Conservation (phyloP, 2,329 filamentous ascomycete genomes). For the Exophiala sideris region DNA sequence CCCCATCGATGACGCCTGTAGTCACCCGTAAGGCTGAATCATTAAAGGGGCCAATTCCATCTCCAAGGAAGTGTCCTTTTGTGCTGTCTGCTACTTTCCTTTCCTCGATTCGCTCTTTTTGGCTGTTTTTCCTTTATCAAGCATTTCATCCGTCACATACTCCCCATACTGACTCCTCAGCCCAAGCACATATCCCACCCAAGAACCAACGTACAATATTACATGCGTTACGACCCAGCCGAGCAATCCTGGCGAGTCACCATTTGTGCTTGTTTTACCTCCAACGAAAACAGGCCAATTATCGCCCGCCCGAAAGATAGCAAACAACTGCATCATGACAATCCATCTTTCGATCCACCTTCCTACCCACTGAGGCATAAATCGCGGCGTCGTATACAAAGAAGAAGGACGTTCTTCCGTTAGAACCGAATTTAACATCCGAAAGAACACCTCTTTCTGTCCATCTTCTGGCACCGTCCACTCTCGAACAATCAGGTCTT, state of each 20-base stretch:
- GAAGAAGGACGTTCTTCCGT: slow-evolving; percentile 16
- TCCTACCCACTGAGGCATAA: slow-evolving; percentile 1
- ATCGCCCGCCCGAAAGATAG: slow-evolving; percentile 18
- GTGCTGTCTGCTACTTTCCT: not conserved
- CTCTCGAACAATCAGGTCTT: slow-evolving; percentile 45
- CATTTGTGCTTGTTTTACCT: not conserved
- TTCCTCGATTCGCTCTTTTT: not conserved
- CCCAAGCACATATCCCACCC: slow-evolving; percentile 11
- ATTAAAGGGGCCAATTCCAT: too few species aligned
- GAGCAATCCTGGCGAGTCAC: not conserved
- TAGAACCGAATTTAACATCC: slow-evolving; percentile 43
- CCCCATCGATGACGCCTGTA: too few species aligned
- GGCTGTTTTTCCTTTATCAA: not conserved
- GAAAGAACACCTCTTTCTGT: slow-evolving; percentile 49
- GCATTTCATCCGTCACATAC: slow-evolving; percentile 9
- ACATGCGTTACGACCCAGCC: slow-evolving; percentile 19
- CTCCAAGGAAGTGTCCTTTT: too few species aligned
- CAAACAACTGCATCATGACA: slow-evolving; percentile 15
- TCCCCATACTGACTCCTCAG: slow-evolving; percentile 14
- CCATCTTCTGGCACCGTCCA: slow-evolving; percentile 47
- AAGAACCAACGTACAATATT: slow-evolving; percentile 3
- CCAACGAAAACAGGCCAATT: slow-evolving; percentile 20
- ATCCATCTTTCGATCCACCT: slow-evolving; percentile 15
- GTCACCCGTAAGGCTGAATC: too few species aligned
- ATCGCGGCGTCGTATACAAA: slow-evolving; percentile 5